Percentiles rank a stretch among this genome's conserved stretches.
phyloP scores from a whole-genome alignment of 169 alveolate species.

The Perkinsus marinus region DNA sequence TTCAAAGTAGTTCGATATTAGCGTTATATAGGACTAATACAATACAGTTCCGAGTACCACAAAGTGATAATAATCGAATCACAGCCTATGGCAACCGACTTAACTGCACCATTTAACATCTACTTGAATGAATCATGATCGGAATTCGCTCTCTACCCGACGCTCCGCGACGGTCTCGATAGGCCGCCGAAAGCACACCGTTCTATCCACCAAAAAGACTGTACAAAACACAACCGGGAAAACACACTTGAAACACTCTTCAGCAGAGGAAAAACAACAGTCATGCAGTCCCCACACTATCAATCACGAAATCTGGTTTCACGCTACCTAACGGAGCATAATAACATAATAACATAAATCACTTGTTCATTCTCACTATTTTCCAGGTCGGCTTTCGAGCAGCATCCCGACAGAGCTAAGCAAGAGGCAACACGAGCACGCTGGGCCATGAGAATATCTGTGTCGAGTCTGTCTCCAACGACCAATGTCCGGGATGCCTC shows the following conservation, averaged over 20 bases:
- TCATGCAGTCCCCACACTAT: background rate
- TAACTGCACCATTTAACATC: too few relatives aligned
- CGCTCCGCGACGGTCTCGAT: too few relatives aligned
- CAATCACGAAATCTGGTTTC: background rate
- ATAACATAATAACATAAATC: background rate
- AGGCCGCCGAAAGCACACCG: too few relatives aligned
- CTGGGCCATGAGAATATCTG: background rate
- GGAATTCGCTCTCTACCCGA: too few relatives aligned
- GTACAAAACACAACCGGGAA: too few relatives aligned
- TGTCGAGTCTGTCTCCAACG: background rate
- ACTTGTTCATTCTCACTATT: background rate
- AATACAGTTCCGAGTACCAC: too few relatives aligned
- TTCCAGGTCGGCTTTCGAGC: background rate
- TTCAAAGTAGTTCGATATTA: too few relatives aligned
- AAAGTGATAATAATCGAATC: too few relatives aligned
- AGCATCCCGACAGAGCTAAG: background rate
- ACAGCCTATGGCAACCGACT: too few relatives aligned
- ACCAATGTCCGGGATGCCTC: background rate
- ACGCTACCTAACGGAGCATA: background rate
- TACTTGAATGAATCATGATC: too few relatives aligned
- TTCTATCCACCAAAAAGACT: too few relatives aligned
- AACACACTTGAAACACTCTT: background rate
- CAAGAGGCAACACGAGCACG: background rate
- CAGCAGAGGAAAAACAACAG: background rate
- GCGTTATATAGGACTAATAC: too few relatives aligned